phyloP scores from a whole-genome alignment of 345 rosid species.

The Capsella bursapastoris region DNA sequence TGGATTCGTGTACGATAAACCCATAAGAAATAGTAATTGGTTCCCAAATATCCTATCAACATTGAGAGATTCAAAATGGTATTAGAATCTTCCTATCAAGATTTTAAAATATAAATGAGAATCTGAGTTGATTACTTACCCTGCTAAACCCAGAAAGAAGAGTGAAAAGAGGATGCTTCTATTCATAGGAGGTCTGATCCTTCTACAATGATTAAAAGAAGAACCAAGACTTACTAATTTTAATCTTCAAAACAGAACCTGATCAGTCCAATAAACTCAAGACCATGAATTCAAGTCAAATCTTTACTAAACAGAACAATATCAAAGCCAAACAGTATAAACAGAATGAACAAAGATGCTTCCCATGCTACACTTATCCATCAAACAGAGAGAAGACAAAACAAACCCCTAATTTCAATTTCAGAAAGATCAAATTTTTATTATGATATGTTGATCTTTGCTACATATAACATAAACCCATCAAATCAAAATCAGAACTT shows the following conservation, averaged over 20 bases:
- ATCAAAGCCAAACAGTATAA: background rate
- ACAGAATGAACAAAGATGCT: background rate
- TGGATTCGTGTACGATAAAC: conserved; percentile 95
- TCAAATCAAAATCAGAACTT: background rate
- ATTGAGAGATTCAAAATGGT: conserved; percentile 35
- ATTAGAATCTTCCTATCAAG: background rate
- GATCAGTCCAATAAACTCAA: background rate
- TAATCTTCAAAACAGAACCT: background rate
- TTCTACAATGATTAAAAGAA: conserved; percentile 54
- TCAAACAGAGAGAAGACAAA: background rate
- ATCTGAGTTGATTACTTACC: conserved; percentile 52
- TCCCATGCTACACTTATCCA: background rate
- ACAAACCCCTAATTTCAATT: background rate
- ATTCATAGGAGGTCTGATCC: conserved; percentile 75
- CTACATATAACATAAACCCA: background rate
- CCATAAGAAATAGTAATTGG: conserved; percentile 90
- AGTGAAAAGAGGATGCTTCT: conserved; percentile 64
- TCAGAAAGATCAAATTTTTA: conserved; percentile 4
- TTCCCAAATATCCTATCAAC: conserved; percentile 88
- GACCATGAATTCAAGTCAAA: background rate
- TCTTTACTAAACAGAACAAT: background rate
- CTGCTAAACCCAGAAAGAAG: conserved; percentile 86
- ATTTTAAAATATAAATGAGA: conserved; percentile 10
- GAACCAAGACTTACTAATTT: background rate
- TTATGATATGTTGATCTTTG: background rate